Evolutionary conservation across 169 alveolate genomes (phyloP), one percentile per base, ranked within the genome.

Genomic region (Eimeria maxima): DNA sequence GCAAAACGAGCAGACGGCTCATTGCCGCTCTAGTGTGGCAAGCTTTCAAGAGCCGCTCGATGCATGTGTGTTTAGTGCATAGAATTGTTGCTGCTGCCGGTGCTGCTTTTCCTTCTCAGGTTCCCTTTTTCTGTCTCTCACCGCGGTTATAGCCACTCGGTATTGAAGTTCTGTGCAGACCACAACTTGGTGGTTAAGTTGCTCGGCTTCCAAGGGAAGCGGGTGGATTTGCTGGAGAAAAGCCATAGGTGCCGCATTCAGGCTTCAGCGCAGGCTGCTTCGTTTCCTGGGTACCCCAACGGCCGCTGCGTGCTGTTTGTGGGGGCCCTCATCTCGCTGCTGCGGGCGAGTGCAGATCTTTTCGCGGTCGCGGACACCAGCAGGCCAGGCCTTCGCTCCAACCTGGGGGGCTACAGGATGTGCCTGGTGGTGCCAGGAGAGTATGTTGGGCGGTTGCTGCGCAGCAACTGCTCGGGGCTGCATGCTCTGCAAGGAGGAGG

Each of bases 401-500:
- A 91, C 33, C 55, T 91, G 6, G 95, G 60, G 42, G 95, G 95
- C 3, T 91, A 91, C 65, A 63, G 95, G 45, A 69, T 91, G 69
- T 91, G 95, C 42, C 65, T 91, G n/a, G 90, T 91, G 11, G 95
- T 91, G 29, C 95, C 95, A 2, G 95, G 95, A 6, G 95, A 91
- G 71, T 91, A 73, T 33, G 95, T 91, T 5, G 95, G 95, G 20
- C 18, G 95, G 22, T 69, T 91, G 20, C 81, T 91, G 47, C 95
- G 95, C 33, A 76, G 83, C 83, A 91, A 91, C 95, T 91, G 95
- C 65, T 84, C 95, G 8, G 95, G 95, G 60, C 71, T 91, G 80
- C 95, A 91, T 65, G 95, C 95, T 24, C 69, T 91, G 57, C 95
- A 91, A 44, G 95, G 76, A 27, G 95, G 81, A 22, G 95, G 95